Evolutionary conservation across 345 rosid species (phyloP).

Genomic region (Schrenkiella parvula): DNA sequence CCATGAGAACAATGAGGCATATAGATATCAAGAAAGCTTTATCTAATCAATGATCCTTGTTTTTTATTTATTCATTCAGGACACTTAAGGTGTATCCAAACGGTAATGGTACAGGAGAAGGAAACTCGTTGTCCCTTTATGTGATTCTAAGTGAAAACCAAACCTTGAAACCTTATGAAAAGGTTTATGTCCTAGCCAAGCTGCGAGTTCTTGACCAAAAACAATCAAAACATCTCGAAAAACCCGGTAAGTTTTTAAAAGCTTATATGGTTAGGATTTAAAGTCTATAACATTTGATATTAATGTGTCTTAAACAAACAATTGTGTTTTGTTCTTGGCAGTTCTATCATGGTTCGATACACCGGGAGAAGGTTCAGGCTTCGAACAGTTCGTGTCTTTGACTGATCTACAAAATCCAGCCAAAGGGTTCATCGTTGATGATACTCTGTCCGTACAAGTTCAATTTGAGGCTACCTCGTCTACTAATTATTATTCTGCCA

Average conservation of each 20-base stretch:
- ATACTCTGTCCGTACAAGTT: not conserved
- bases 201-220: conserved; percentile 18
- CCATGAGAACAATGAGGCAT: too few relatives aligned
- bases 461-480: not conserved
- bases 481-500: not conserved
- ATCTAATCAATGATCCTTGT: not conserved
- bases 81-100: conserved; percentile 15
- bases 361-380: not conserved
- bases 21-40: not conserved
- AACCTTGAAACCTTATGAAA: not conserved
- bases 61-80: not conserved
- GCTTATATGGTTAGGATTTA: not conserved
- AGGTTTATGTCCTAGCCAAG: conserved; percentile 10
- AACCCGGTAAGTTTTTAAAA: not conserved
- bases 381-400: conserved; percentile 1
- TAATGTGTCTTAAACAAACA: not conserved
- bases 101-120: conserved; percentile 6
- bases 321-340: not conserved
- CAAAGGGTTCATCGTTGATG: conserved; percentile 8
- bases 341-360: conserved; percentile 7
- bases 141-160: not conserved
- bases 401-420: not conserved
- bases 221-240: not conserved
- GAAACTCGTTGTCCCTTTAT: conserved; percentile 12
- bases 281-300: not conserved